Conservation (phyloP, 2,329 filamentous ascomycete genomes). For the Keithomyces neogunnii region DNA sequence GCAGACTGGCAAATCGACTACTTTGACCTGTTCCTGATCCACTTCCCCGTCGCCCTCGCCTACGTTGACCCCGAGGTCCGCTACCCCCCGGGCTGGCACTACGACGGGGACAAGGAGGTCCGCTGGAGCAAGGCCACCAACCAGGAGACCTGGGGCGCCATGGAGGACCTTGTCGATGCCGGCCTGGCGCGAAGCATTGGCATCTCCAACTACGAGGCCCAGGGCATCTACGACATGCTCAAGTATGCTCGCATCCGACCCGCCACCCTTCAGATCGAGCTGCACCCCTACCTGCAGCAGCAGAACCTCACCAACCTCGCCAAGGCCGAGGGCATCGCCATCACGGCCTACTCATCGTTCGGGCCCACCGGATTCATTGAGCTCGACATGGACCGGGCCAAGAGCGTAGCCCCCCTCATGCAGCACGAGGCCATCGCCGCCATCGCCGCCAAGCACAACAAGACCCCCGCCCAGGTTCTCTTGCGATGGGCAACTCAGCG, state of each 20-base stretch:
- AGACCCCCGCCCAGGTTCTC: constrained; percentile 48
- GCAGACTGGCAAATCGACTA: constrained; percentile 80
- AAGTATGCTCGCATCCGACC: constrained; percentile 68
- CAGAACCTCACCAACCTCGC: constrained; percentile 60
- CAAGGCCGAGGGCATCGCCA: constrained; percentile 58
- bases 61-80: constrained; percentile 72
- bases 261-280: constrained; percentile 78
- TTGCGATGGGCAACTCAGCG: constrained; percentile 83
- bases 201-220: constrained; percentile 74
- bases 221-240: constrained; percentile 70
- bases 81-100: constrained; percentile 74
- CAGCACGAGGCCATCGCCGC: constrained; percentile 56
- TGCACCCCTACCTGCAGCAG: constrained; percentile 84
- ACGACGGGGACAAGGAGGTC: constrained; percentile 53
- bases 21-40: constrained; percentile 83
- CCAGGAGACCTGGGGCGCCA: constrained; percentile 74
- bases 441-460: constrained; percentile 55
- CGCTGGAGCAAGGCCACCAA: constrained; percentile 60
- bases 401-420: constrained; percentile 60
- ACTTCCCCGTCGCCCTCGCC: constrained; percentile 82
- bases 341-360: constrained; percentile 81
- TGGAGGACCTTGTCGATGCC: constrained; percentile 65
- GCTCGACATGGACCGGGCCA: constrained; percentile 54
- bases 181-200: constrained; percentile 67
- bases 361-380: constrained; percentile 73